Base-by-base conservation (phyloP, 768 basidiomycete genomes). In the Xerocomellus chrysenteron region DNA sequence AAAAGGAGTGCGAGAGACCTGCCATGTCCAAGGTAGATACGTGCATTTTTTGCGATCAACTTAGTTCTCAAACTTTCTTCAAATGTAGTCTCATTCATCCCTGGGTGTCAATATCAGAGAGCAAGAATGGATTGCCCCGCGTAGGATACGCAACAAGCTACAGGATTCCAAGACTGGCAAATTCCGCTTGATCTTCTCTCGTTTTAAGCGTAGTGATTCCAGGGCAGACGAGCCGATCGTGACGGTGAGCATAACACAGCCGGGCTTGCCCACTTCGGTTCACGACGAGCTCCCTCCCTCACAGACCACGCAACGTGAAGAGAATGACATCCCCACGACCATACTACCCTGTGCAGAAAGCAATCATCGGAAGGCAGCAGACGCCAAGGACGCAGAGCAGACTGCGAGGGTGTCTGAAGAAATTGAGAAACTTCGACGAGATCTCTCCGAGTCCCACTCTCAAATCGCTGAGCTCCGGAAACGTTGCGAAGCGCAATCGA, bases 401-500 rank as follows among this genome's bases (percentile, higher is more conserved):
- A 48, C 10, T 26, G 7, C 13, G 11, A 12, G n/a, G 7, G 47
- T 53, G 16, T 40, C 42, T 4, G 47, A 57, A n/a, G 47, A 57
- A 28, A 36, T 57, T 3, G 26, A 49, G 35, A 45, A 40, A 32
- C 55, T 59, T 46, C 55, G 37, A 16, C 52, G 35, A 13, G 45
- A 58, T 13, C 59, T 60, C 52, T 40, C 41, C 19, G 39, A 56
- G 24, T 52, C 40, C 6, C 36, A 33, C 2, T 21, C 16, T 16
- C 37, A 40, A 36, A 14, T 58, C 6, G 44, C 33, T 13, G 57
- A 59, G 32, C 47, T 59, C 5, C 50, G 49, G 37, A 59, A 39
- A 9, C 55, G 50, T 14, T 59, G 50, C 28, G 58, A 57, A n/a
- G 50, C 55, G 3, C 58, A 59, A 35, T 48, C 55, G 9, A 59